These are phyloP conservation scores for Chloris gayana DNA, from an alignment of 176 grass and related monocot genomes.

Conservation along the genomic window DNA sequence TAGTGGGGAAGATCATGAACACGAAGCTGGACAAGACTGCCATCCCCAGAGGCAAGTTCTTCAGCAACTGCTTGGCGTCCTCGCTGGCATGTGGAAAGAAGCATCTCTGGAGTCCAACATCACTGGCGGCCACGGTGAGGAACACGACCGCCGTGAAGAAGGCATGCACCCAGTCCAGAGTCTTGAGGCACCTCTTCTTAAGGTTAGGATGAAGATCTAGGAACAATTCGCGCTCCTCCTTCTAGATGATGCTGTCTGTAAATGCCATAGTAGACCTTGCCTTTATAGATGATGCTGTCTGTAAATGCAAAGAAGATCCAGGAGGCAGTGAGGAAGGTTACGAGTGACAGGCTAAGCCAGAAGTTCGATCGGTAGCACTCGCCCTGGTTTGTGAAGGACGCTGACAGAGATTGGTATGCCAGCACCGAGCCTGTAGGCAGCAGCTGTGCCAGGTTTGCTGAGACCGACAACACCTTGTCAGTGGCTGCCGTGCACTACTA, in stretches of 20 bases:
- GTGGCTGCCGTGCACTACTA: no score
- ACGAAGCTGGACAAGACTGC: slow-evolving; percentile 41
- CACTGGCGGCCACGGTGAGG: slow-evolving; percentile 40
- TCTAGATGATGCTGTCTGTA: no score
- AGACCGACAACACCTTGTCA: no score
- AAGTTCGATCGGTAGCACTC: slow-evolving; percentile 36
- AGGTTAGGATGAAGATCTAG: background rate
- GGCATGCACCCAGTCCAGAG: slow-evolving; percentile 35
- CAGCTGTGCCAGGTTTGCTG: no score
- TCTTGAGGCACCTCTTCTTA: background rate
- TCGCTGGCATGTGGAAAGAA: slow-evolving; percentile 21
- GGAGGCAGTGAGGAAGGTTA: slow-evolving; percentile 32
- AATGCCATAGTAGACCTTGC: slow-evolving; percentile 46
- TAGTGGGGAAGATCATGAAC: slow-evolving; percentile 51
- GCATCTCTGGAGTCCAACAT: slow-evolving; percentile 37
- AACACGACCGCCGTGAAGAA: slow-evolving; percentile 39
- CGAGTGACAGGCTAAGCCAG: slow-evolving; percentile 30
- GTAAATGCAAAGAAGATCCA: slow-evolving; percentile 49
- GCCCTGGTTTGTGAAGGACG: slow-evolving; percentile 50
- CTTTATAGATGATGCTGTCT: slow-evolving; percentile 37
- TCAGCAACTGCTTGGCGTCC: slow-evolving; percentile 22
- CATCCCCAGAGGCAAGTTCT: slow-evolving; percentile 52
- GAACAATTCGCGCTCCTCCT: background rate
- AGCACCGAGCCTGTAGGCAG: slow-evolving; percentile 50
- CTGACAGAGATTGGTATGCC: slow-evolving; percentile 44